Evolutionary conservation across 1,284 basidiomycete species (phyloP).

Genomic region (Trichosporon sp.): DNA sequence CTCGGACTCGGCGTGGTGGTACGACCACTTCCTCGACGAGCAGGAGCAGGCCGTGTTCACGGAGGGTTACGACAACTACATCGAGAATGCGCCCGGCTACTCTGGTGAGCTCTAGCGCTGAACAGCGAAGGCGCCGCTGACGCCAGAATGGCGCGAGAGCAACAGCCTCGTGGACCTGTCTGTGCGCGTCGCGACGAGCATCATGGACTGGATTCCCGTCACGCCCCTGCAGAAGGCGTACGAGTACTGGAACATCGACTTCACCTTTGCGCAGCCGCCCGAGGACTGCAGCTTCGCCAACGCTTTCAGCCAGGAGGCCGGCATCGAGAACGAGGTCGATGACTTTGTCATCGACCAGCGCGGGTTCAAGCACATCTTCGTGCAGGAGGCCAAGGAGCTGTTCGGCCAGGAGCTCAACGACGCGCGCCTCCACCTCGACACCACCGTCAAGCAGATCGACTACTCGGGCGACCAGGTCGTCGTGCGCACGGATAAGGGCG

Average conservation of each 20-base stretch:
- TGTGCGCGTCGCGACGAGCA: slow-evolving; percentile 23
- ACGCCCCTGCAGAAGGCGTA: slow-evolving; percentile 21
- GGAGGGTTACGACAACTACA: slow-evolving; percentile 15
- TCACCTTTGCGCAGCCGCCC: slow-evolving; percentile 23
- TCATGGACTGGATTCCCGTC: slow-evolving; percentile 27
- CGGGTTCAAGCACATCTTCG: slow-evolving; percentile 63
- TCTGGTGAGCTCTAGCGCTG: slow-evolving; percentile 13
- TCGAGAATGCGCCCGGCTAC: slow-evolving; percentile 18
- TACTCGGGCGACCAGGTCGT: slow-evolving; percentile 52
- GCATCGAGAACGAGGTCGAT: slow-evolving; percentile 18
- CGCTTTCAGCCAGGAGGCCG: slow-evolving; percentile 25
- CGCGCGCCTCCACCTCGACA: slow-evolving; percentile 57
- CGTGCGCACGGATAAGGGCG: slow-evolving; percentile 53
- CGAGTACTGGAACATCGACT: slow-evolving; percentile 31
- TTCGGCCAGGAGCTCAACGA: slow-evolving; percentile 54
- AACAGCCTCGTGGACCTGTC: slow-evolving; percentile 24
- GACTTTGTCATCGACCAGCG: slow-evolving; percentile 25
- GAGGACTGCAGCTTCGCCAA: slow-evolving; percentile 23
- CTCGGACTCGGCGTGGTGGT: slow-evolving; percentile 17
- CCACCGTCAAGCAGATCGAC: slow-evolving; percentile 56
- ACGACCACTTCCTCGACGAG: slow-evolving; percentile 14
- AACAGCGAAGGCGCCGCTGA: neutral
- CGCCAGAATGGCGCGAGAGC: slow-evolving; percentile 19
- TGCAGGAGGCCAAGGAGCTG: slow-evolving; percentile 58
- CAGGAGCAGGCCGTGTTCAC: slow-evolving; percentile 13